Evolutionary conservation across 148 eudicot genomes (phyloP).

Genomic region (Rhododendron ovatum): DNA sequence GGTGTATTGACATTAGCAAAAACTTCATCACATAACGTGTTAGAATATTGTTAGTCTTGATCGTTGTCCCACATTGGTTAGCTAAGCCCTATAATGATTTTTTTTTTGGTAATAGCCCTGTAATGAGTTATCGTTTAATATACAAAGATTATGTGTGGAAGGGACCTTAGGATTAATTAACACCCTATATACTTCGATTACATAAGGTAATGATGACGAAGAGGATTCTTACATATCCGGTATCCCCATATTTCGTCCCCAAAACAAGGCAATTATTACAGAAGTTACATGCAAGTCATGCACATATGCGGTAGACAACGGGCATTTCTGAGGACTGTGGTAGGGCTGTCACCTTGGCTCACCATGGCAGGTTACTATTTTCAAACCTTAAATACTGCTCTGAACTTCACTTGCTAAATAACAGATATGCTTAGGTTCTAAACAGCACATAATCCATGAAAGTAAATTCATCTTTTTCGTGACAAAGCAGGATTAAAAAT

Average conservation of each 20-base stretch:
- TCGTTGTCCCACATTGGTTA: too few species aligned
- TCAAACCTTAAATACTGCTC: constrained; percentile 1
- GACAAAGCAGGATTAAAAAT: background rate
- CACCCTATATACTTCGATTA: too few species aligned
- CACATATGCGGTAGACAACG: background rate
- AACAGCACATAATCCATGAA: background rate
- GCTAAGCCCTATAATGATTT: too few species aligned
- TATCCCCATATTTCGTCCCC: background rate
- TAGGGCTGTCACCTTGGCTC: background rate
- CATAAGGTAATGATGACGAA: background rate
- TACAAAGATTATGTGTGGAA: too few species aligned
- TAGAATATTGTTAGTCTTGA: too few species aligned
- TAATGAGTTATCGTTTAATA: too few species aligned
- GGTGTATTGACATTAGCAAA: background rate
- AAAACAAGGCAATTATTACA: background rate
- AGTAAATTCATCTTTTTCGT: background rate
- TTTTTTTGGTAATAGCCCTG: too few species aligned
- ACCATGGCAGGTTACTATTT: background rate
- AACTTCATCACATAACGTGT: background rate
- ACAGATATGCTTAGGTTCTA: background rate
- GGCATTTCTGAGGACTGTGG: background rate
- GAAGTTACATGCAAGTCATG: background rate
- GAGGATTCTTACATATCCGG: background rate
- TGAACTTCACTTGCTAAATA: background rate
- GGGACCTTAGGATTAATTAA: too few species aligned